Conservation (phyloP, 2,329 filamentous ascomycete genomes). For the Ilyonectria robusta region DNA sequence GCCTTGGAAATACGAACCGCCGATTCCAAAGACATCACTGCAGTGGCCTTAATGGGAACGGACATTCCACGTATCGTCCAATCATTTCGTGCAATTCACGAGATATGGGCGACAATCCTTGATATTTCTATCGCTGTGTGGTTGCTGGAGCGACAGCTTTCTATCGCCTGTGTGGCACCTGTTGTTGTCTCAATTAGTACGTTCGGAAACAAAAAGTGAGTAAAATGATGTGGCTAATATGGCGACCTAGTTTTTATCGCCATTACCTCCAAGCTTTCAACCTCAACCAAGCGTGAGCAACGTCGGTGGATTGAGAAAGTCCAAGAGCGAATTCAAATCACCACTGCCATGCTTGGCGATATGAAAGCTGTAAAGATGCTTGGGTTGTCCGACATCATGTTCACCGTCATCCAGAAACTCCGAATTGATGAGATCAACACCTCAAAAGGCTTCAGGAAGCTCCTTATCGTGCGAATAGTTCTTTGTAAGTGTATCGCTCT, state of each 20-base stretch:
- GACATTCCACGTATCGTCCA: slow-evolving; percentile 51
- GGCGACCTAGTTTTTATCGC: slow-evolving; percentile 38
- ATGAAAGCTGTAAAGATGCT: slow-evolving; percentile 64
- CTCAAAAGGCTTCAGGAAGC: slow-evolving; percentile 47
- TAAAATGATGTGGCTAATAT: background rate
- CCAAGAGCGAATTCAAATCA: slow-evolving; percentile 59
- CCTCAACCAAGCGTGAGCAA: slow-evolving; percentile 39
- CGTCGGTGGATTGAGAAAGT: slow-evolving; percentile 60
- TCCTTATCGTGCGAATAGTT: slow-evolving; percentile 35
- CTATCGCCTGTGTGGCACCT: slow-evolving; percentile 44
- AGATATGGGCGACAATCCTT: slow-evolving; percentile 48
- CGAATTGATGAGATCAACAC: slow-evolving; percentile 49
- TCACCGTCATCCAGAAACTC: slow-evolving; percentile 44
- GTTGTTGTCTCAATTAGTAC: slow-evolving; percentile 40
- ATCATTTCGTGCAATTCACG: slow-evolving; percentile 43
- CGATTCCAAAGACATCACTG: slow-evolving; percentile 45
- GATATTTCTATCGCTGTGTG: slow-evolving; percentile 49
- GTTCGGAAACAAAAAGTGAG: background rate
- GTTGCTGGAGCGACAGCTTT: slow-evolving; percentile 49
- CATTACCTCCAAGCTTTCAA: slow-evolving; percentile 35
- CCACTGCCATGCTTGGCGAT: slow-evolving; percentile 57
- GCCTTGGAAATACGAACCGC: slow-evolving; percentile 38
- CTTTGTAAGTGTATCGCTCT: slow-evolving; percentile 38
- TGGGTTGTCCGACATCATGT: slow-evolving; percentile 48
- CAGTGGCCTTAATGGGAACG: slow-evolving; percentile 52